Conservation (phyloP, 140 eudicot genomes). For the Cichorium intybus region DNA sequence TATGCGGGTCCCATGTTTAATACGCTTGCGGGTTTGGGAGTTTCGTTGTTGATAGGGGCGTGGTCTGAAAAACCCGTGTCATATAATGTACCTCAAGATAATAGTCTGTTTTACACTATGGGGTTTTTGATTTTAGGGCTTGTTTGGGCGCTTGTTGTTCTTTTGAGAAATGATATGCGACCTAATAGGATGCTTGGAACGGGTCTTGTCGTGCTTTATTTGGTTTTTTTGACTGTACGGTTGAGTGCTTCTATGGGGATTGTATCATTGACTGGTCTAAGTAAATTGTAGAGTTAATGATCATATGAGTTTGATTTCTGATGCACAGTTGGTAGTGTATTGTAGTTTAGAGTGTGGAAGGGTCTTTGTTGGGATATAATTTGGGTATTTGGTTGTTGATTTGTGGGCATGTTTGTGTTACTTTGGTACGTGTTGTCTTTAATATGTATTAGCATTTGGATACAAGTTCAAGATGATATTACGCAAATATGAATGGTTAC, state of each 20-base stretch:
- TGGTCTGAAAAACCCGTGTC: slow-evolving; percentile 56
- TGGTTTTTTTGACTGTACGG: slow-evolving; percentile 61
- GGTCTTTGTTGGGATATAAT: neutral
- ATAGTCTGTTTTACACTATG: slow-evolving; percentile 72
- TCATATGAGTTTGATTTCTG: neutral
- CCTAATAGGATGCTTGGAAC: slow-evolving; percentile 72
- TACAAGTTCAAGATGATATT: neutral
- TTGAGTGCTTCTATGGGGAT: slow-evolving; percentile 56
- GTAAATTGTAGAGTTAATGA: slow-evolving; percentile 15
- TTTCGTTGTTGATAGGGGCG: slow-evolving; percentile 83
- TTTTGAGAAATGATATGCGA: slow-evolving; percentile 78
- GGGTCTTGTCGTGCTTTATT: slow-evolving; percentile 65
- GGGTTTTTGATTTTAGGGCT: slow-evolving; percentile 66
- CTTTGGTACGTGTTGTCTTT: neutral
- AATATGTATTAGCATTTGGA: neutral
- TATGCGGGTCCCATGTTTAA: slow-evolving; percentile 98
- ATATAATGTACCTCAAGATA: slow-evolving; percentile 59
- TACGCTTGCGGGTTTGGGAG: slow-evolving; percentile 79
- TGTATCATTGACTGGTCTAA: slow-evolving; percentile 42
- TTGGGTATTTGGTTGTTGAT: slow-evolving; percentile 1
- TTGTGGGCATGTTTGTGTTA: neutral
- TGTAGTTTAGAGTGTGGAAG: slow-evolving; percentile 7
- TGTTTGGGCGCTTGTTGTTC: slow-evolving; percentile 63
- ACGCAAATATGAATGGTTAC: too few relatives aligned
- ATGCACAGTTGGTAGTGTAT: slow-evolving; percentile 22